Conservation (phyloP, 495 filamentous ascomycete genomes). For the Penicillium cataractarum region DNA sequence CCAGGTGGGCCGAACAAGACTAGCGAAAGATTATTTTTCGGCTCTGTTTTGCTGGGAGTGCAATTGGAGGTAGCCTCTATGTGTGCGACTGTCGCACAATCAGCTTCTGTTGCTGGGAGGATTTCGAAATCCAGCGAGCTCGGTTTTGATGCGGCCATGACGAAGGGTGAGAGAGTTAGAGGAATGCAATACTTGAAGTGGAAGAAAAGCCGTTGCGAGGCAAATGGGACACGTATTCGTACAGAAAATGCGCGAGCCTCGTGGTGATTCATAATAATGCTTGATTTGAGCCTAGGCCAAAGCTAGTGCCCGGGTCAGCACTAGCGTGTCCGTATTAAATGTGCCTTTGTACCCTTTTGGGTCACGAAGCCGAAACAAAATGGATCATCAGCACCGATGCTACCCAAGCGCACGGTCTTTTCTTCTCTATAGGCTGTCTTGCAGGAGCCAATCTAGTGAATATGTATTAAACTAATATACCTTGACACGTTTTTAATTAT, state of each 20-base stretch:
- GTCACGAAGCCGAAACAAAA: neutral
- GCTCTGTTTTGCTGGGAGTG: neutral
- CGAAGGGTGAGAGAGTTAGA: neutral
- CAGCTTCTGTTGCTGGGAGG: constrained; percentile 15
- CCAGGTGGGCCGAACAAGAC: constrained; percentile 13
- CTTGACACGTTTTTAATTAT: too few relatives aligned
- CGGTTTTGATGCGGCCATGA: constrained; percentile 1
- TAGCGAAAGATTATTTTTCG: constrained; percentile 1
- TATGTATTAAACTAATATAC: too few relatives aligned
- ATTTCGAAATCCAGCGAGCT: constrained; percentile 4
- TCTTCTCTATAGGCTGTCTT: neutral
- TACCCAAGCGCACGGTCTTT: too few relatives aligned
- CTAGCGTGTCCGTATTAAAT: neutral
- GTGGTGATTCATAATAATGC: constrained; percentile 6
- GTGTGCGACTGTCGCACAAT: constrained; percentile 11
- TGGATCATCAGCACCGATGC: neutral
- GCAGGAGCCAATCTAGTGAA: neutral
- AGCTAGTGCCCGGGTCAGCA: constrained; percentile 7
- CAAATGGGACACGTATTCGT: too few relatives aligned
- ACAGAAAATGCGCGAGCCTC: too few relatives aligned
- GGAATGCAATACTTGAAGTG: too few relatives aligned
- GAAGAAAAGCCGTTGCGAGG: too few relatives aligned
- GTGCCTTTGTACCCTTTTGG: neutral
- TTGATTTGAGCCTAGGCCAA: constrained; percentile 5
- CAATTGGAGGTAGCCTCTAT: constrained; percentile 16